Conservation (phyloP, 163 green algal genomes). For the Smithsoniella earleae region DNA sequence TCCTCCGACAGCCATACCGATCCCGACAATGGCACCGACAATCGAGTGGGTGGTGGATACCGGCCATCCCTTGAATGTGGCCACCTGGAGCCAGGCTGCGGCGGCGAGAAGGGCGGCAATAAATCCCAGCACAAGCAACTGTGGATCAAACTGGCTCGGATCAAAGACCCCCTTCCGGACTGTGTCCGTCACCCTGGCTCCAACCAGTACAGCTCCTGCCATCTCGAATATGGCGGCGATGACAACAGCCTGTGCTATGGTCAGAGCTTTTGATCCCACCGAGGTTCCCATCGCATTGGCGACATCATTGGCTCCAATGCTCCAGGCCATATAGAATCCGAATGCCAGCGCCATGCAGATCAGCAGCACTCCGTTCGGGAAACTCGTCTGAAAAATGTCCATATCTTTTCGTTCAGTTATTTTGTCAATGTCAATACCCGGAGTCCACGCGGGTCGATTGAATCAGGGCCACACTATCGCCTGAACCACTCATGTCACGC, state of each 20-base stretch:
- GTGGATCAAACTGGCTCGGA: neutral
- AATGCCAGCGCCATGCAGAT: too few species aligned
- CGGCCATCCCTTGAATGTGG: constrained; percentile 43
- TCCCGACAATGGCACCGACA: too few species aligned
- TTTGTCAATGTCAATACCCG: too few species aligned
- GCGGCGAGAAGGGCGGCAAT: constrained; percentile 33
- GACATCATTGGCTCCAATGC: constrained; percentile 43
- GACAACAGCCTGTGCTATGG: constrained; percentile 33
- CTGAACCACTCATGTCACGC: too few species aligned
- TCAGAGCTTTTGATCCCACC: constrained; percentile 37
- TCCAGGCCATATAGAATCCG: constrained; percentile 34
- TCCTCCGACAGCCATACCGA: too few species aligned
- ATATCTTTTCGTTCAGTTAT: too few species aligned
- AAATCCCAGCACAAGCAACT: constrained; percentile 35
- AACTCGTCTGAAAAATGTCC: too few species aligned
- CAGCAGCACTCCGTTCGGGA: too few species aligned
- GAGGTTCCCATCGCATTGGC: constrained; percentile 41
- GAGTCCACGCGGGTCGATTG: too few species aligned
- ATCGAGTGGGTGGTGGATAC: constrained; percentile 32
- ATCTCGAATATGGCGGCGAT: constrained; percentile 33
- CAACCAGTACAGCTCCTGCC: constrained; percentile 45
- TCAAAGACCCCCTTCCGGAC: constrained; percentile 35
- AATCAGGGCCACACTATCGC: too few species aligned
- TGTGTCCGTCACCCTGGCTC: constrained; percentile 45
- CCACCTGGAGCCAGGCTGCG: constrained; percentile 32